Percentiles rank a stretch among this genome's conserved stretches.
Evolutionary conservation across 2,329 filamentous ascomycete species (phyloP).

Genomic region (Fusarium zealandicum): DNA sequence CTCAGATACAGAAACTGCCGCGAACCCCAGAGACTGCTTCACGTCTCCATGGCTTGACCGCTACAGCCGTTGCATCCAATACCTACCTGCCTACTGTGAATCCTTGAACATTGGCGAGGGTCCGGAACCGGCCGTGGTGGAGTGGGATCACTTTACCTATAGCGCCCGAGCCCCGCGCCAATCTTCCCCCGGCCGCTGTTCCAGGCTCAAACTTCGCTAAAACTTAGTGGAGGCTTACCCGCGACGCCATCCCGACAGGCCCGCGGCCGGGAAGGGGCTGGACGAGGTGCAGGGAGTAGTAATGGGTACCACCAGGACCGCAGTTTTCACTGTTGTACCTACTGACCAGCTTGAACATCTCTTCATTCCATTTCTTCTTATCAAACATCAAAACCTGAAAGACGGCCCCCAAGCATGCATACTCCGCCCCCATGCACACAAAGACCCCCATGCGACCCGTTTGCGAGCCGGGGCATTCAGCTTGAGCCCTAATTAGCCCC

Average conservation of each 20-base stretch:
- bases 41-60: no score
- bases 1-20: no score
- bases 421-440: slow-evolving; percentile 1
- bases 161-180: slow-evolving; percentile 26
- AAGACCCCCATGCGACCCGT: slow-evolving; percentile 3
- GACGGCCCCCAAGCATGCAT: slow-evolving; percentile 12
- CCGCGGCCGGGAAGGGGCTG: slow-evolving; percentile 1
- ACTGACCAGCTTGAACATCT: no score
- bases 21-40: no score
- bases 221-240: slow-evolving; percentile 5
- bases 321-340: no score
- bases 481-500: slow-evolving; percentile 18
- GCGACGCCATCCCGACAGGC: background rate
- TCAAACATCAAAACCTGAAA: background rate
- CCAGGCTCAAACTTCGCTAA: slow-evolving; percentile 13
- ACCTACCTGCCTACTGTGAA: no score
- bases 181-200: no score
- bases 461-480: slow-evolving; percentile 5
- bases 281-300: no score
- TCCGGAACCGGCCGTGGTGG: background rate
- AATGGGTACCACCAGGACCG: no score
- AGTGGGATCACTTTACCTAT: slow-evolving; percentile 5
- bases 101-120: no score
- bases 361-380: background rate
- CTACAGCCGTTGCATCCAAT: no score